Evolutionary conservation across 208 protist genomes (phyloP).

Genomic region (Leishmania tropica): DNA sequence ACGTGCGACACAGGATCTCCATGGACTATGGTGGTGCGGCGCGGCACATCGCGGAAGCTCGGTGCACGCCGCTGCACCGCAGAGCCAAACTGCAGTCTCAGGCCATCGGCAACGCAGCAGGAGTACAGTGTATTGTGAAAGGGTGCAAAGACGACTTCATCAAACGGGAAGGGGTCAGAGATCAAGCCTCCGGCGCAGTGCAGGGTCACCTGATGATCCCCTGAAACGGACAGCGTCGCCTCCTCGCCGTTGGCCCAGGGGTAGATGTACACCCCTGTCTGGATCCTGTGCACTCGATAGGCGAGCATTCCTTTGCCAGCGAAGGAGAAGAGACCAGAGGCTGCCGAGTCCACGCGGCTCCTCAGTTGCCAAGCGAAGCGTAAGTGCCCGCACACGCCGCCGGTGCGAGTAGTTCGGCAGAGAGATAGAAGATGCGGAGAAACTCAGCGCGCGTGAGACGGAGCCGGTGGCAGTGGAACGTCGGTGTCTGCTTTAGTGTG

Average conservation of each 20-base stretch:
- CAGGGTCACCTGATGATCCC: constrained; percentile 11
- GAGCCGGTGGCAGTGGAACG: not conserved
- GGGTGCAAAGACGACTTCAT: constrained; percentile 10
- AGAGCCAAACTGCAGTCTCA: constrained; percentile 11
- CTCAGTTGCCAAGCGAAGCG: not conserved
- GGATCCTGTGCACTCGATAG: constrained; percentile 14
- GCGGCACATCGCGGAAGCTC: not conserved
- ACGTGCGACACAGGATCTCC: constrained; percentile 9
- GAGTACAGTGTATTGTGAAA: constrained; percentile 10
- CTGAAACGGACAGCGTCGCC: constrained; percentile 13
- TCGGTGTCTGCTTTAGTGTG: not conserved
- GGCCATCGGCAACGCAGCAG: constrained; percentile 4
- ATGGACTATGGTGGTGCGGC: constrained; percentile 13
- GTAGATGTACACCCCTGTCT: constrained; percentile 21
- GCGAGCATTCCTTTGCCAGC: not conserved
- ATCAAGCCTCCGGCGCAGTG: constrained; percentile 15
- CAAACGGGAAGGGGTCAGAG: constrained; percentile 19
- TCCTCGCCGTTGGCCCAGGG: not conserved
- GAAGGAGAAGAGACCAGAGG: not conserved
- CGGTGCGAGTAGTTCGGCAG: not conserved
- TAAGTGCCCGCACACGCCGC: not conserved
- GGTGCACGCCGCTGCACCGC: constrained; percentile 4
- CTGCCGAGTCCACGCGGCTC: not conserved
- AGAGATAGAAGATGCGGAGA: not conserved
- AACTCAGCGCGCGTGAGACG: not conserved